Evolutionary conservation across 352 stramenopile species (phyloP).

Genomic region (Thalassiosira livingstoniorum): DNA sequence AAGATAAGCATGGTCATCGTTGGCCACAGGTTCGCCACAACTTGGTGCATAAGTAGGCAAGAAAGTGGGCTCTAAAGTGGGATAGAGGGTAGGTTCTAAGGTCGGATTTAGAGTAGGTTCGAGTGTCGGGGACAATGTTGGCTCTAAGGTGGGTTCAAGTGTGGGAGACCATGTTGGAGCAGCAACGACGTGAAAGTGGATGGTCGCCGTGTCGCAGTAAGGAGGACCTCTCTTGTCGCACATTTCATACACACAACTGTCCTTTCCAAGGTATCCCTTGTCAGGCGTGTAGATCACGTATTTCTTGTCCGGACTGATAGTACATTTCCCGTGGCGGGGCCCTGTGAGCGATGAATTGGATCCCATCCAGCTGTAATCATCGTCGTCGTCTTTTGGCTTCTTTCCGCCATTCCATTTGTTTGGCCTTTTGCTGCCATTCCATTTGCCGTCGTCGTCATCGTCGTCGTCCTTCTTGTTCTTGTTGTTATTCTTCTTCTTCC

Average conservation of each 20-base stretch:
- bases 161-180: background rate
- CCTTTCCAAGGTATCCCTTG: background rate
- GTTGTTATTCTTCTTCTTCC: too few relatives aligned
- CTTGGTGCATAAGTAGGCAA: too few relatives aligned
- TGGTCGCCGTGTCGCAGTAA: background rate
- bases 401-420: too few relatives aligned
- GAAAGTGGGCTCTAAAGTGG: background rate
- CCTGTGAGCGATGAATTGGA: too few relatives aligned
- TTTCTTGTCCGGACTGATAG: background rate
- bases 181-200: background rate
- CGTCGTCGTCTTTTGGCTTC: too few relatives aligned
- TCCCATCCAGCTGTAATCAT: too few relatives aligned
- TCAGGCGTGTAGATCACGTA: background rate
- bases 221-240: constrained; percentile 3
- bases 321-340: too few relatives aligned
- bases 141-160: background rate
- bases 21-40: too few relatives aligned
- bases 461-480: too few relatives aligned
- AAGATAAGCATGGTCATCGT: too few relatives aligned
- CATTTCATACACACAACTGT: background rate
- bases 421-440: too few relatives aligned
- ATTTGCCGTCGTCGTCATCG: too few relatives aligned
- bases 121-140: background rate
- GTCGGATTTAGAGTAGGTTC: background rate
- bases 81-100: background rate